Evolutionary conservation across 1,139 yeast genomes (phyloP).

Genomic region (Schizosaccharomyces versatilis): DNA sequence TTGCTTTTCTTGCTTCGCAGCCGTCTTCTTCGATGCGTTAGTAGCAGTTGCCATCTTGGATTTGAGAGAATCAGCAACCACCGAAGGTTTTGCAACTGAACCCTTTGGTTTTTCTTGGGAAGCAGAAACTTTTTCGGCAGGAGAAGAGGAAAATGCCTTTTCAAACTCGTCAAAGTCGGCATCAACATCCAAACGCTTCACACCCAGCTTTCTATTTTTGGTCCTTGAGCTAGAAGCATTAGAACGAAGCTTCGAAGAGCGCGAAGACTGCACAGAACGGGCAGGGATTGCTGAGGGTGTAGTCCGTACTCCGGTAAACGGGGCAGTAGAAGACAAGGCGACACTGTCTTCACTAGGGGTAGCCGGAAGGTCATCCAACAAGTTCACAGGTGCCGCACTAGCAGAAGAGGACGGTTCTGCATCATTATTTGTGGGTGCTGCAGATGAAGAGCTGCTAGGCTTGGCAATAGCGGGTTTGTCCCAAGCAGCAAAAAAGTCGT

Average conservation of each 20-base stretch:
- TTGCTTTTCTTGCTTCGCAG: neutral
- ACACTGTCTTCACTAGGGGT: too few relatives aligned
- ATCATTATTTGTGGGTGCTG: neutral
- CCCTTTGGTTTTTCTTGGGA: neutral
- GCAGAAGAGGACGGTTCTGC: neutral
- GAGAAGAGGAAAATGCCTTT: neutral
- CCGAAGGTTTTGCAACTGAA: neutral
- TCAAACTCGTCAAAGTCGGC: conserved; percentile 86
- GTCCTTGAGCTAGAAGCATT: too few relatives aligned
- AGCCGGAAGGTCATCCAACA: too few relatives aligned
- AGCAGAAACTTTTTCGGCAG: neutral
- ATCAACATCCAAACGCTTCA: conserved; percentile 25
- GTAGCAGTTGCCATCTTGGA: neutral
- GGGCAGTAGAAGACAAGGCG: too few relatives aligned
- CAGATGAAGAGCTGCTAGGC: conserved; percentile 11
- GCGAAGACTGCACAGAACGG: too few relatives aligned
- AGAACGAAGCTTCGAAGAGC: conserved; percentile 9
- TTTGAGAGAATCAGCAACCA: neutral
- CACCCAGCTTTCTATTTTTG: conserved; percentile 17
- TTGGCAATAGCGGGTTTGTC: conserved; percentile 40
- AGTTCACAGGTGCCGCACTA: too few relatives aligned
- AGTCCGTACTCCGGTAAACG: too few relatives aligned
- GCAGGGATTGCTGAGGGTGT: too few relatives aligned
- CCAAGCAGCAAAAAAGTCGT: conserved; percentile 84
- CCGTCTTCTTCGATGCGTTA: conserved; percentile 2